Evolutionary conservation across 164 flowering plant genomes (phyloP).

Genomic region (grape (Vitis vinifera)): DNA sequence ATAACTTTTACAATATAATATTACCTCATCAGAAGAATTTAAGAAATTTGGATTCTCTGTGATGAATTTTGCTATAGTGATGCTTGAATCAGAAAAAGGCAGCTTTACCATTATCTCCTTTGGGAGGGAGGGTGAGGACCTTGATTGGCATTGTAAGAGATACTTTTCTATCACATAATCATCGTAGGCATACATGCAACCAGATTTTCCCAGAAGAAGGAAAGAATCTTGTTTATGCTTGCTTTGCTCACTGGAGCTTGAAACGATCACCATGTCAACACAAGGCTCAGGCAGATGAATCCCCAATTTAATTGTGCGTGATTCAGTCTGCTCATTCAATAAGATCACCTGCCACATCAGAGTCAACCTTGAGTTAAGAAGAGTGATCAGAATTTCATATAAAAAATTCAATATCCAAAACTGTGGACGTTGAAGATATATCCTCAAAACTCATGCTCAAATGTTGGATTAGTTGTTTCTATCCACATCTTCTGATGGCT

Average conservation of each 20-base stretch:
- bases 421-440: neutral
- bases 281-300: constrained; percentile 70
- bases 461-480: neutral
- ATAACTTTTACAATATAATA: neutral
- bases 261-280: constrained; percentile 62
- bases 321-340: constrained; percentile 71
- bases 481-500: neutral
- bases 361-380: neutral
- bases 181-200: constrained; percentile 60
- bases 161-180: constrained; percentile 69
- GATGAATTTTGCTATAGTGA: constrained; percentile 54
- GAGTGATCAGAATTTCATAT: neutral
- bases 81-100: constrained; percentile 67
- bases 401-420: neutral
- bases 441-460: neutral
- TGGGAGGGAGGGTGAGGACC: constrained; percentile 75
- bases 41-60: constrained; percentile 30
- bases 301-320: constrained; percentile 72
- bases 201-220: constrained; percentile 70
- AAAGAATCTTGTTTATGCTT: constrained; percentile 57
- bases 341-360: constrained; percentile 57
- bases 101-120: constrained; percentile 63
- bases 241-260: constrained; percentile 48
- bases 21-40: constrained; percentile 56
- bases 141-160: constrained; percentile 67